These are phyloP conservation scores for Datisca glomerata DNA, from an alignment of 306 rosid genomes.

Conservation along the genomic window DNA sequence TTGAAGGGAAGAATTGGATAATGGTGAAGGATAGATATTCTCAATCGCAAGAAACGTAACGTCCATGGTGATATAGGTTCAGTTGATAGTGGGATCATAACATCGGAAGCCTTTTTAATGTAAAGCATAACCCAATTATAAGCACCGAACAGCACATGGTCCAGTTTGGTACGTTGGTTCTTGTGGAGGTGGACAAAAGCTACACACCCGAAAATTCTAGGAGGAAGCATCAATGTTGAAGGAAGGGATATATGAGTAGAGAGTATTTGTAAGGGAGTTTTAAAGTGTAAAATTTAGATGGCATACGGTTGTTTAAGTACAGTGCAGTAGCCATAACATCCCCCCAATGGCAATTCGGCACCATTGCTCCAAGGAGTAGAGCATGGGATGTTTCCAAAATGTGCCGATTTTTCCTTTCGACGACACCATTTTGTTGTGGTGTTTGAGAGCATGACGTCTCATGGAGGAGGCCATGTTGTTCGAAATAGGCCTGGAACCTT, in stretches of 20 bases:
- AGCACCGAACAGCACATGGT: slow-evolving; percentile 1
- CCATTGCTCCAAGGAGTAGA: neutral
- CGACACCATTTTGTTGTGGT: neutral
- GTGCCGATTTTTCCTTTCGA: neutral
- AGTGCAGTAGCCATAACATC: neutral
- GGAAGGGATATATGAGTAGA: neutral
- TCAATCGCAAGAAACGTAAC: neutral
- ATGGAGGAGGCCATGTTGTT: neutral
- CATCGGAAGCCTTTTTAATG: too few species aligned
- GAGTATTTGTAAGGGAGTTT: too few species aligned
- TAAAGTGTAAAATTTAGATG: neutral
- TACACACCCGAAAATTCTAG: too few species aligned
- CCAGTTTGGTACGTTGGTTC: neutral
- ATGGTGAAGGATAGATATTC: too few species aligned
- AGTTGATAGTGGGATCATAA: neutral
- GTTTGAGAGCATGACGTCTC: neutral
- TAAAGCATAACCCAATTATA: slow-evolving; percentile 1
- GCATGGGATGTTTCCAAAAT: neutral
- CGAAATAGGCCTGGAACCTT: neutral
- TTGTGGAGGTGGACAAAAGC: slow-evolving; percentile 1
- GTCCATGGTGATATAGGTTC: neutral
- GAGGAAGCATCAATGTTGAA: neutral
- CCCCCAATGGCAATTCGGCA: neutral
- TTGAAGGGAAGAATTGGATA: too few species aligned
- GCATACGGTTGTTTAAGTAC: neutral